These are phyloP conservation scores for Excoecaria agallocha DNA, from an alignment of 345 rosid genomes.

Conservation along the genomic window DNA sequence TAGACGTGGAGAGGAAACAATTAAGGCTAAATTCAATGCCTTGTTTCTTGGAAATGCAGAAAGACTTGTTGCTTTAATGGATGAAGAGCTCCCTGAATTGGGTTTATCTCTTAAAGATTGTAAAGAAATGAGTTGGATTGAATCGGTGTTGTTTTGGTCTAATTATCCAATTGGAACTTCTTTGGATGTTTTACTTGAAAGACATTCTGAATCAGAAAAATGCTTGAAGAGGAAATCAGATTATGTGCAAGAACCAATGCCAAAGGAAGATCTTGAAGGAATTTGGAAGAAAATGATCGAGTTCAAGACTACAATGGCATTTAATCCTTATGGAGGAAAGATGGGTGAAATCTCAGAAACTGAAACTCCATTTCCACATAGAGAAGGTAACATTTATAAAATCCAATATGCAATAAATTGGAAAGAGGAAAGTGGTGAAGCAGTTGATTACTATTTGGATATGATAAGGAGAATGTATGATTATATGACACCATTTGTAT, in stretches of 20 bases:
- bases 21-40: background rate
- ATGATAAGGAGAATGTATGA: constrained; percentile 38
- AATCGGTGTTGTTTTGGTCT: constrained; percentile 19
- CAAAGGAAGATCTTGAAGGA: constrained; percentile 26
- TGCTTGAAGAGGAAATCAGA: constrained; percentile 44
- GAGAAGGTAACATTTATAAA: constrained; percentile 46
- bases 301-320: constrained; percentile 19
- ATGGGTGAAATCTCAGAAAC: constrained; percentile 35
- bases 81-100: background rate
- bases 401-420: constrained; percentile 38
- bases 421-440: constrained; percentile 30
- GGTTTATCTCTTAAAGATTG: background rate
- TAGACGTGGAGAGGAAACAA: background rate
- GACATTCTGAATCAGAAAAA: constrained; percentile 8
- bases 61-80: background rate
- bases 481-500: constrained; percentile 47
- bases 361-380: constrained; percentile 50
- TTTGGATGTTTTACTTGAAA: constrained; percentile 2
- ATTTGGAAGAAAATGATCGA: constrained; percentile 32
- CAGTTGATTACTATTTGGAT: constrained; percentile 20
- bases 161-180: constrained; percentile 24
- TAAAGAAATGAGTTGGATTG: background rate
- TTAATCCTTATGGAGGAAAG: constrained; percentile 54
- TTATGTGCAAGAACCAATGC: constrained; percentile 42
- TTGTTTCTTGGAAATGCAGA: background rate